Conservation (phyloP, 1,139 yeast genomes). For the Insectozyma bohioensis region DNA sequence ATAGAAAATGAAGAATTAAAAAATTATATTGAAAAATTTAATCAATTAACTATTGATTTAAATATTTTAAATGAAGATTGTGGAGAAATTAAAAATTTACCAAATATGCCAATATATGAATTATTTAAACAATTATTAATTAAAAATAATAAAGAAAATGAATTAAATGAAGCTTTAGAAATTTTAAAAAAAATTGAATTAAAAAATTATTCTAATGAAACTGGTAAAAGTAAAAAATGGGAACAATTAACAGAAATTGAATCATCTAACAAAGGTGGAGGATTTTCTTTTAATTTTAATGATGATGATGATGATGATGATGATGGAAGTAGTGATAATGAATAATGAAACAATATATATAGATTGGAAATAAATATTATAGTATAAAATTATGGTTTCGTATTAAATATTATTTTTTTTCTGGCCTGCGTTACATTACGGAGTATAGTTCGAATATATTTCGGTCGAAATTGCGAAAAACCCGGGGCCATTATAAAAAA, state of each 20-base stretch:
- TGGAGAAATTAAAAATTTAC: conserved; percentile 37
- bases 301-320: conserved; percentile 26
- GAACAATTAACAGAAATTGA: conserved; percentile 19
- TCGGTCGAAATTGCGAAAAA: too few relatives aligned
- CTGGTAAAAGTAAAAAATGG: conserved; percentile 26
- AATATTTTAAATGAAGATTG: conserved; percentile 50
- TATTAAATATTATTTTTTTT: too few relatives aligned
- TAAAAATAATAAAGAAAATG: conserved; percentile 29
- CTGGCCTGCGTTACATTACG: too few relatives aligned
- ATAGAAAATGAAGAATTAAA: conserved; percentile 15
- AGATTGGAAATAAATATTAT: too few relatives aligned
- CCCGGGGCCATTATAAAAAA: too few relatives aligned
- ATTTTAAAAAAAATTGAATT: conserved; percentile 23
- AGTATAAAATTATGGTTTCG: too few relatives aligned
- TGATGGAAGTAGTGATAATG: too few relatives aligned
- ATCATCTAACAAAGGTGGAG: conserved; percentile 5
- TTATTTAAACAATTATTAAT: conserved; percentile 49
- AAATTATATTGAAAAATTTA: conserved; percentile 21
- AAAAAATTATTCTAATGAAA: conserved; percentile 15
- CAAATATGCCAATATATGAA: conserved; percentile 58
- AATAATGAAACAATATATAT: too few relatives aligned
- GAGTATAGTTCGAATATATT: too few relatives aligned
- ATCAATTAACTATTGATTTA: conserved; percentile 21
- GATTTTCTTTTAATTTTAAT: conserved; percentile 32
- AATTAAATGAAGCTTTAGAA: conserved; percentile 32